Conservation (phyloP, 148 eudicot genomes). For the Persicaria maculosa region DNA sequence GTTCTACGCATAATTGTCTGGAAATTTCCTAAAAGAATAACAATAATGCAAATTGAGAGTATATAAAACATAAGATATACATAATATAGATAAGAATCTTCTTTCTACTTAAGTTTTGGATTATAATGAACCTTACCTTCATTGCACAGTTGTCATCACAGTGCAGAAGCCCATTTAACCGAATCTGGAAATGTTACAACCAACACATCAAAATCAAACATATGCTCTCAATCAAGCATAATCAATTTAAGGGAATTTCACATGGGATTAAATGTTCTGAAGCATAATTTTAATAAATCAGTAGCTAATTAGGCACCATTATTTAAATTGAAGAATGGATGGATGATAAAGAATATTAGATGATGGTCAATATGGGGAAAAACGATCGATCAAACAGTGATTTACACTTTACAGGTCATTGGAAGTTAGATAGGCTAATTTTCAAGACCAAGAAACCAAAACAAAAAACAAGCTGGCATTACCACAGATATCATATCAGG, state of each 20-base stretch:
- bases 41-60: constrained; percentile 9
- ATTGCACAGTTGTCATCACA: constrained; percentile 85
- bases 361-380: background rate
- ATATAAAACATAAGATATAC: background rate
- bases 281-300: background rate
- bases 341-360: background rate
- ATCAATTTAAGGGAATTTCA: background rate
- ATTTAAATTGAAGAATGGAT: background rate
- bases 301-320: background rate
- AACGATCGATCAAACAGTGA: background rate
- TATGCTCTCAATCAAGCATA: background rate
- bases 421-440: background rate
- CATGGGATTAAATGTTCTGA: background rate
- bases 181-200: constrained; percentile 47
- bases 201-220: background rate
- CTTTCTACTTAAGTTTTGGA: background rate
- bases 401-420: background rate
- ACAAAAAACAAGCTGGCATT: constrained; percentile 12
- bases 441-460: background rate
- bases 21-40: constrained; percentile 66
- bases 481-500: constrained; percentile 81
- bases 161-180: constrained; percentile 84
- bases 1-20: constrained; percentile 73
- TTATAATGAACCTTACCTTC: constrained; percentile 43
- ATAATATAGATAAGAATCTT: background rate